phyloP scores from a whole-genome alignment of 2,329 filamentous ascomycete species.

The Penicillium sp. region DNA sequence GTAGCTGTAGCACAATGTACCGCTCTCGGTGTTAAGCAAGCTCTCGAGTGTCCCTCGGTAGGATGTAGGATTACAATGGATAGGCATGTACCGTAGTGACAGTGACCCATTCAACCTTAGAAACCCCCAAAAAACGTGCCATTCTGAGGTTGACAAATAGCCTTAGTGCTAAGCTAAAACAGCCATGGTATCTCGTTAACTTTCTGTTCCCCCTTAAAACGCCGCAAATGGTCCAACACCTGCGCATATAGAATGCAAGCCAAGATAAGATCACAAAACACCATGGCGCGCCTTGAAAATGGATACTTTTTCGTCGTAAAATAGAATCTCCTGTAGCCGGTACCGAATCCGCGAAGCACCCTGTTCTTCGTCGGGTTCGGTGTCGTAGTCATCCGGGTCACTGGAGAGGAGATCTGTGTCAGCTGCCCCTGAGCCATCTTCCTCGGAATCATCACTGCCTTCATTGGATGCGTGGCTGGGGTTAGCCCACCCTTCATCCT shows the following conservation, averaged over 20 bases:
- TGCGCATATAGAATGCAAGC: constrained; percentile 2
- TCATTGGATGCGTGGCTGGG: constrained; percentile 48
- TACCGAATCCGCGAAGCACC: constrained; percentile 49
- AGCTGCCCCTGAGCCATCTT: constrained; percentile 20
- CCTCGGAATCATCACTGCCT: constrained; percentile 38
- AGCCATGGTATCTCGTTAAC: constrained; percentile 9
- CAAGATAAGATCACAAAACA: constrained; percentile 33
- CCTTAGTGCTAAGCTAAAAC: neutral
- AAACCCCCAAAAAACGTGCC: neutral
- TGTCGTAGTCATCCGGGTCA: constrained; percentile 47
- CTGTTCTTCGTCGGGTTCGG: constrained; percentile 39
- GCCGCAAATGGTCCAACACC: neutral
- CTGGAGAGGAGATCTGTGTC: constrained; percentile 27
- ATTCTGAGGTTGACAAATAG: neutral
- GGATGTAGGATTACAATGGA: neutral
- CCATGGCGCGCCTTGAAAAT: constrained; percentile 76
- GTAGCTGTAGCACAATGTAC: constrained; percentile 13
- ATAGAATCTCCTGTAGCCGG: constrained; percentile 73
- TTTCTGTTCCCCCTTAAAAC: neutral
- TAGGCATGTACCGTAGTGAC: too few relatives aligned
- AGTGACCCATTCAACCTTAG: neutral
- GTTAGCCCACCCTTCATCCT: constrained; percentile 40
- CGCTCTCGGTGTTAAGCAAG: constrained; percentile 4
- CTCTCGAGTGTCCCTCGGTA: constrained; percentile 5
- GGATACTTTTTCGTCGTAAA: constrained; percentile 79